These are phyloP conservation scores for Termitomyces sp. DNA, from an alignment of 768 basidiomycete genomes.

Conservation along the genomic window DNA sequence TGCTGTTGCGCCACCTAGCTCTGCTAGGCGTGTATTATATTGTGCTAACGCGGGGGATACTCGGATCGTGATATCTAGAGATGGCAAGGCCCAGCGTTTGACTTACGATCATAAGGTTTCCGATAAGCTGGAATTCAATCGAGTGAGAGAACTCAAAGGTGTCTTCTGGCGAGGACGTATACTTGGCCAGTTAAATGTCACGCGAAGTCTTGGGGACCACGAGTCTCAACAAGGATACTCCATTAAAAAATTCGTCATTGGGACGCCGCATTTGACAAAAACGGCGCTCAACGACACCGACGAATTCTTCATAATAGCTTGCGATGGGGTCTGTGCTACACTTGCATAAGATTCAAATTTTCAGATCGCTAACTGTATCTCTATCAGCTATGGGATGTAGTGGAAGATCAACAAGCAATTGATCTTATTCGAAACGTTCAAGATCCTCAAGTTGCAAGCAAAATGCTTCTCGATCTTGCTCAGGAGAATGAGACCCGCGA, in stretches of 20 bases:
- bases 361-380: background rate
- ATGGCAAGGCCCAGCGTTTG: constrained; percentile 8
- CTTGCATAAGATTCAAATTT: background rate
- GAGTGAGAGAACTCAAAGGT: constrained; percentile 10
- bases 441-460: constrained; percentile 10
- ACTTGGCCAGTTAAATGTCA: constrained; percentile 13
- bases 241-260: constrained; percentile 12
- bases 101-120: constrained; percentile 13
- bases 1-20: background rate
- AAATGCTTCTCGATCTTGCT: constrained; percentile 11
- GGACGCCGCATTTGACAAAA: constrained; percentile 6
- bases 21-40: constrained; percentile 10
- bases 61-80: constrained; percentile 10
- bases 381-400: constrained; percentile 13
- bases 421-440: constrained; percentile 6
- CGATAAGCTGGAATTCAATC: constrained; percentile 7
- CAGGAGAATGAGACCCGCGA: constrained; percentile 11
- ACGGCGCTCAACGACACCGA: constrained; percentile 5
- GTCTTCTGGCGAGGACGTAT: constrained; percentile 14
- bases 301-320: constrained; percentile 12
- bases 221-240: constrained; percentile 13
- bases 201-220: constrained; percentile 13
- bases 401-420: constrained; percentile 10
- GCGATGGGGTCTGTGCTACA: constrained; percentile 10
- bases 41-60: constrained; percentile 12